A percentile compares a stretch with the other conserved stretches of the same genome.
phyloP scores from a whole-genome alignment of 768 basidiomycete species.

The Strobilomyces echinocephalus region DNA sequence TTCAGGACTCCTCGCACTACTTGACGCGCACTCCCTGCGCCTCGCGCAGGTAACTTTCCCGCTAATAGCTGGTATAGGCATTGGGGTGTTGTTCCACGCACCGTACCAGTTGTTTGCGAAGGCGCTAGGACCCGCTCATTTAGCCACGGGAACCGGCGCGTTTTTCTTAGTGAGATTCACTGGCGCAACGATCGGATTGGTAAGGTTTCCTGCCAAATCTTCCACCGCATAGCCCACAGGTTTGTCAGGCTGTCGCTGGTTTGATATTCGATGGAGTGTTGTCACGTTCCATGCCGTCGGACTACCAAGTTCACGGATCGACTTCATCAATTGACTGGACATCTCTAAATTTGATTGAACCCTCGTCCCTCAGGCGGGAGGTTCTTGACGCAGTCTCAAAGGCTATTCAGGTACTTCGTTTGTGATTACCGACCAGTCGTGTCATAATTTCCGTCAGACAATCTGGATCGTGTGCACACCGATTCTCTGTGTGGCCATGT shows the following conservation, averaged over 20 bases:
- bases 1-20: constrained; percentile 61
- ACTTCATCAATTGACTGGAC: constrained; percentile 53
- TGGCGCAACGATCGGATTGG: constrained; percentile 77
- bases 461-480: constrained; percentile 75
- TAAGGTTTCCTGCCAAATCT: constrained; percentile 33
- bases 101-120: constrained; percentile 77
- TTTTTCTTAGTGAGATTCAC: constrained; percentile 88
- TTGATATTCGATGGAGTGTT: constrained; percentile 62
- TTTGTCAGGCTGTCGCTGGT: constrained; percentile 64
- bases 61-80: constrained; percentile 67
- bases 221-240: constrained; percentile 14
- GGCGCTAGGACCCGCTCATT: constrained; percentile 57
- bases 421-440: background rate
- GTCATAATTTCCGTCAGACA: constrained; percentile 38
- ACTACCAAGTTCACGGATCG: constrained; percentile 37
- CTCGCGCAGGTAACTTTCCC: constrained; percentile 52
- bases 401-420: constrained; percentile 54
- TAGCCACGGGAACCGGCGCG: constrained; percentile 78
- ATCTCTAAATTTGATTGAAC: constrained; percentile 43
- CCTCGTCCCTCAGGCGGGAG: constrained; percentile 40
- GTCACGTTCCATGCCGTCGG: constrained; percentile 44
- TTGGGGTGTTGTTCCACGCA: constrained; percentile 83
- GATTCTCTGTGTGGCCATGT: constrained; percentile 57
- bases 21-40: constrained; percentile 49
- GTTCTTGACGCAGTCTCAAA: constrained; percentile 52